Base-by-base conservation (phyloP, 1,284 basidiomycete genomes). In the Fomitopsis pinicola region DNA sequence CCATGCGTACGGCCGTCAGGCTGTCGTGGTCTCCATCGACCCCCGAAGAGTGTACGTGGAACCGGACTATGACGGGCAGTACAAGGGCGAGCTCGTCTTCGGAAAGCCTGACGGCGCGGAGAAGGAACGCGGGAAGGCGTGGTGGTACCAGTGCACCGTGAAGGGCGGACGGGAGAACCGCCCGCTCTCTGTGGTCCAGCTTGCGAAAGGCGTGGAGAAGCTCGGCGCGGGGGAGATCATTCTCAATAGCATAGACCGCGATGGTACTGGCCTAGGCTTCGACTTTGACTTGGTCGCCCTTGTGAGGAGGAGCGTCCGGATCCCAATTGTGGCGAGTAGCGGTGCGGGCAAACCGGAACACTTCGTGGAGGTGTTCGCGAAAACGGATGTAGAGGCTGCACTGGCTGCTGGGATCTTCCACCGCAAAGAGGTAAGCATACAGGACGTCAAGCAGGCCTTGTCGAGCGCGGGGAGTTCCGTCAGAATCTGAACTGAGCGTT, bases 101-200 rank as follows among this genome's bases (percentile, higher is more conserved):
- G 85, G 87, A 38, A 74, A 77, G 59, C 71, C 78, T 15, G 80
- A 81, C 57, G 77, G 80, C 12, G 72, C 74, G 44, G 81, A 80
- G 70, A 78, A 76, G 59, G 89, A 89, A 67, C 77, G 84, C 61
- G 90, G 88, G 60, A 89, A 89, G 73, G 87, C 87, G 52, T 98
- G 97, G 95, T 99, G 97, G 97, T 99, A 99, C 76, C 93, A 95
- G 72, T 98, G 97, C 75, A 99, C 97, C 14, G 91, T 98, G 59
- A 93, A 91, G 6, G 97, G 97, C 54, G 97, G 97, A 17, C 87
- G 97, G 42, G 92, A 95, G 71, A 74, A 82, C 42, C 85, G 95
- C n/a, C 88, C 88, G 59, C 76, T 99, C n/a, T 97, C 97, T 22
- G 97, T 91, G 19, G 87, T 95, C 22, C 90, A 99, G 76, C 86